A percentile compares a stretch with the other conserved stretches of the same genome.
phyloP scores from a whole-genome alignment of 106 monocot species.

The Agapanthus africanus region DNA sequence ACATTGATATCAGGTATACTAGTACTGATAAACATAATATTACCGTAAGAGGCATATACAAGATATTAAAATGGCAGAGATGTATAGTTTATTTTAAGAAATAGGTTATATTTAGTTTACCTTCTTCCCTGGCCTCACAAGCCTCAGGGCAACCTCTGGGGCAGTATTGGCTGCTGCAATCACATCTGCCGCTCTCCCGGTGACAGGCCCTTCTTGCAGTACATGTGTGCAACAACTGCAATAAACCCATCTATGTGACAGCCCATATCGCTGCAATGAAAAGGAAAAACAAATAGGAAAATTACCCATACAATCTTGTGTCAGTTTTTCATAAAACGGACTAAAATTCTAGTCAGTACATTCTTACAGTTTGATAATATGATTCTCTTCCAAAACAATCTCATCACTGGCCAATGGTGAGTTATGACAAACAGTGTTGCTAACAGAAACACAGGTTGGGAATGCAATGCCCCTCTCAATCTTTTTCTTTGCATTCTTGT shows the following conservation, averaged over 20 bases:
- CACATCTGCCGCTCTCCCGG: conserved; percentile 56
- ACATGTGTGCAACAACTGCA: conserved; percentile 65
- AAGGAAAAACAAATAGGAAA: not conserved
- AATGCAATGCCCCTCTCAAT: conserved; percentile 90
- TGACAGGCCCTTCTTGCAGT: conserved; percentile 39
- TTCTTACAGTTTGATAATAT: conserved; percentile 69
- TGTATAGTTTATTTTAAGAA: too few species aligned
- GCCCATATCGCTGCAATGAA: conserved; percentile 57
- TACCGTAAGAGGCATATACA: not conserved
- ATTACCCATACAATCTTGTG: conserved; percentile 1
- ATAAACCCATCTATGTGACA: conserved; percentile 76
- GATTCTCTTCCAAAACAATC: conserved; percentile 54
- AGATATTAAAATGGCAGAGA: not conserved
- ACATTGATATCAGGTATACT: not conserved
- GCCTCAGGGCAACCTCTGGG: conserved; percentile 59
- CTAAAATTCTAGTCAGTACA: too few species aligned
- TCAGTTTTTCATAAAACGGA: too few species aligned
- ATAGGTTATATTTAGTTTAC: conserved; percentile 12
- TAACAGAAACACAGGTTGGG: conserved; percentile 85
- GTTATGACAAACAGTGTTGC: conserved; percentile 77
- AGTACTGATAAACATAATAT: not conserved
- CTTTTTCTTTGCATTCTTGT: conserved; percentile 94
- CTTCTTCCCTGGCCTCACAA: conserved; percentile 57
- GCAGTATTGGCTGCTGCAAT: conserved; percentile 63
- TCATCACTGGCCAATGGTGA: conserved; percentile 73